Percentiles rank a stretch among this genome's conserved stretches.
These are phyloP conservation scores for Neofusicoccum sp. DNA, from an alignment of 2,329 filamentous ascomycete genomes.

Conservation along the genomic window DNA sequence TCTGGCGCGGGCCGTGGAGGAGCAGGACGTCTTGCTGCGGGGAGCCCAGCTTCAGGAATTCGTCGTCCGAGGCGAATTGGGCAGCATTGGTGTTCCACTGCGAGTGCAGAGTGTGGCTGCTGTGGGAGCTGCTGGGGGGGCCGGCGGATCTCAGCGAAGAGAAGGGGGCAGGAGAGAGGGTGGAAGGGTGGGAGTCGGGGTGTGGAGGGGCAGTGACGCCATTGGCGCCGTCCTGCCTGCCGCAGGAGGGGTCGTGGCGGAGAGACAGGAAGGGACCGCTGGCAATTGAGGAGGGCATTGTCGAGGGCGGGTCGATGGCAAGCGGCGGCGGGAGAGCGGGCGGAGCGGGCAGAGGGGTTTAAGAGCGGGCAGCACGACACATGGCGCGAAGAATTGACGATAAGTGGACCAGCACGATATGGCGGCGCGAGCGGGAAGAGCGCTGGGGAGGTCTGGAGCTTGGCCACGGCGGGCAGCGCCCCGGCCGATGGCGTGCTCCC, in stretches of 20 bases:
- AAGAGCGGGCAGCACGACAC: neutral
- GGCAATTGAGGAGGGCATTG: constrained; percentile 14
- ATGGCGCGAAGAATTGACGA: neutral
- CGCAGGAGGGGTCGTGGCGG: constrained; percentile 2
- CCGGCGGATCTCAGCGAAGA: neutral
- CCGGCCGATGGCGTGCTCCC: constrained; percentile 1
- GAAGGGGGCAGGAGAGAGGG: constrained; percentile 10
- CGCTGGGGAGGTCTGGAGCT: neutral
- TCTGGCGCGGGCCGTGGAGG: constrained; percentile 12
- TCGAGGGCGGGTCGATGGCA: neutral
- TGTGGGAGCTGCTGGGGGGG: neutral
- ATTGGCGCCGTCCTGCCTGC: neutral
- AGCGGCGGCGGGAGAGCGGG: neutral
- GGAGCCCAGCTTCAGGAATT: constrained; percentile 25
- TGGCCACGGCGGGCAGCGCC: neutral
- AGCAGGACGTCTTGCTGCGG: constrained; percentile 15
- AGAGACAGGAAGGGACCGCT: constrained; percentile 16
- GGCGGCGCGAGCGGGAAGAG: neutral
- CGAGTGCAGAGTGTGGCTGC: neutral
- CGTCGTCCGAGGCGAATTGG: constrained; percentile 4
- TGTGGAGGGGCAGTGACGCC: neutral
- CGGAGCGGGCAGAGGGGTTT: neutral
- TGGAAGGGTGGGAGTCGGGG: neutral
- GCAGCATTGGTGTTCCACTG: neutral
- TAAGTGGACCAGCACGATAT: neutral